Percentiles rank a stretch among this genome's conserved stretches.
These are phyloP conservation scores for Pelargonium citronellum DNA, from an alignment of 441 rosid genomes.

Conservation along the genomic window DNA sequence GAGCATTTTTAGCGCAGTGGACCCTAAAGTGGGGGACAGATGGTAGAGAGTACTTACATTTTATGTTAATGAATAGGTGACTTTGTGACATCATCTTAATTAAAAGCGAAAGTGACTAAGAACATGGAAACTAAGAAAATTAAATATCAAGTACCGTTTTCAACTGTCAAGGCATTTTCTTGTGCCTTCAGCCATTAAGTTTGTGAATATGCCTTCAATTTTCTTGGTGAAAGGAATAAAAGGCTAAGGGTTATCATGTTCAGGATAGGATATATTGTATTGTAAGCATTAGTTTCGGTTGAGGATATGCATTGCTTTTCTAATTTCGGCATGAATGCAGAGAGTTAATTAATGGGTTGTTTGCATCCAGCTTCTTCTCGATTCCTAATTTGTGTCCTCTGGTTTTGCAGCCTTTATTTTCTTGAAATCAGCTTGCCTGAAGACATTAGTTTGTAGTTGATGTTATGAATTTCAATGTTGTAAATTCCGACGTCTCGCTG, in stretches of 20 bases:
- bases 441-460: slow-evolving; percentile 57
- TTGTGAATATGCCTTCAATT: not conserved
- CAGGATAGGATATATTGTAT: too few relatives aligned
- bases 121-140: not conserved
- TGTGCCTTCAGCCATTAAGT: not conserved
- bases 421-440: slow-evolving; percentile 79
- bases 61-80: too few relatives aligned
- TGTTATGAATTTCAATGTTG: slow-evolving; percentile 15
- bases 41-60: too few relatives aligned
- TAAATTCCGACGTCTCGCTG: slow-evolving; percentile 12
- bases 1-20: too few relatives aligned
- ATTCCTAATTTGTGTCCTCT: not conserved
- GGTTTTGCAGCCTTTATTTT: slow-evolving; percentile 70
- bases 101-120: too few relatives aligned
- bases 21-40: too few relatives aligned
- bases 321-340: not conserved
- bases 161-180: not conserved
- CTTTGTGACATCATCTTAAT: too few relatives aligned
- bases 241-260: not conserved
- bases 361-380: not conserved
- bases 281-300: too few relatives aligned
- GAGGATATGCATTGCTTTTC: not conserved
- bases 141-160: not conserved
- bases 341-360: not conserved
- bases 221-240: not conserved